These are phyloP conservation scores for Microsporum audouinii DNA, from an alignment of 2,329 filamentous ascomycete genomes.

Conservation along the genomic window DNA sequence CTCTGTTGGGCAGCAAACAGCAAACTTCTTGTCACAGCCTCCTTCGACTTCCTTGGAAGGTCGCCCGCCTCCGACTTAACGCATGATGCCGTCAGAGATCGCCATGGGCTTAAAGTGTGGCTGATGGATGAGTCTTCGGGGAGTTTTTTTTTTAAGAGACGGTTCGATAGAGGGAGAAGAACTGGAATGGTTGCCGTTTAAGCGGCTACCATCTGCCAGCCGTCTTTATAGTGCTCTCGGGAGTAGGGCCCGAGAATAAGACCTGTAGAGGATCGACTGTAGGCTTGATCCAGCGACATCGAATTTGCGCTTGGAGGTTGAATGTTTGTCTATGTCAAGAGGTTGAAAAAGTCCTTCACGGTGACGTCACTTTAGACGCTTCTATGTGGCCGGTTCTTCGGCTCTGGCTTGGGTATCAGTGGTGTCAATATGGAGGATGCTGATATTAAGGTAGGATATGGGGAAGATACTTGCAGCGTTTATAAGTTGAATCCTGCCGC, in stretches of 20 bases:
- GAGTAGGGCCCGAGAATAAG: neutral
- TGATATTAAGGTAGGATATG: neutral
- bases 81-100: neutral
- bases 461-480: neutral
- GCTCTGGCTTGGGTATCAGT: no score
- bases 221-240: neutral
- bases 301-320: no score
- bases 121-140: neutral
- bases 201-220: neutral
- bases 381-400: no score
- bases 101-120: neutral
- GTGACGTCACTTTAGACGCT: no score
- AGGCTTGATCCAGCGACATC: no score
- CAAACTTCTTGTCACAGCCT: neutral
- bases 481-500: neutral
- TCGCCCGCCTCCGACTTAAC: neutral
- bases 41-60: neutral
- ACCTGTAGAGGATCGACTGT: no score
- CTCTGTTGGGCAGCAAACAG: neutral
- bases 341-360: no score
- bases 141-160: neutral
- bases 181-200: neutral
- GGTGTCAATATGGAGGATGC: neutral
- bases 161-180: neutral
- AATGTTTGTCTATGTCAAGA: no score